A percentile compares a stretch with the other conserved stretches of the same genome.
phyloP scores from a whole-genome alignment of 2,329 filamentous ascomycete genomes.

The Exophiala aquamarina region DNA sequence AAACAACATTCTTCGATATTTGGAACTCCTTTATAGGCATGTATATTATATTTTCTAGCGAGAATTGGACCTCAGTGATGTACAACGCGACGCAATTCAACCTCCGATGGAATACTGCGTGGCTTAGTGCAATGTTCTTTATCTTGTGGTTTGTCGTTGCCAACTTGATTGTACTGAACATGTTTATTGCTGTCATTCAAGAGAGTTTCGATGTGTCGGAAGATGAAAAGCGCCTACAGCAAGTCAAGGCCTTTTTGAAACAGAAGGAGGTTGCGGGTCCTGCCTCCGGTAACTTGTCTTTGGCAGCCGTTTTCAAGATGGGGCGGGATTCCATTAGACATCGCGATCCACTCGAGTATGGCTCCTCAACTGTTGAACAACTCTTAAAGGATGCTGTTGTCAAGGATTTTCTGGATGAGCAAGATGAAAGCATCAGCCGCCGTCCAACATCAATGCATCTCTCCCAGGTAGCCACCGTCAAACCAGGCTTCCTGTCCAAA shows the following conservation, averaged over 20 bases:
- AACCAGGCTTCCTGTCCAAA: conserved; percentile 60
- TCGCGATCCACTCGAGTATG: conserved; percentile 86
- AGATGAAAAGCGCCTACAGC: conserved; percentile 94
- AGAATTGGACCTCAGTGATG: conserved; percentile 89
- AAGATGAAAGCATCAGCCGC: conserved; percentile 38
- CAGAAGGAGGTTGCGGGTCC: conserved; percentile 76
- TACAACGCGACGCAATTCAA: conserved; percentile 77
- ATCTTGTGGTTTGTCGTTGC: conserved; percentile 94
- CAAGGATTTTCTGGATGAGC: conserved; percentile 86
- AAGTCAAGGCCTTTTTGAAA: conserved; percentile 92
- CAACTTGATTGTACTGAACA: conserved; percentile 95
- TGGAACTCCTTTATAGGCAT: conserved; percentile 96
- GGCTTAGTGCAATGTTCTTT: conserved; percentile 89
- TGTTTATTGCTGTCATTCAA: conserved; percentile 99
- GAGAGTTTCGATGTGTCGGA: conserved; percentile 99
- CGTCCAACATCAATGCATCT: conserved; percentile 30
- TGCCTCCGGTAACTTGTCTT: conserved; percentile 68
- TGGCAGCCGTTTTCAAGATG: conserved; percentile 69
- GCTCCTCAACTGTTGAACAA: conserved; percentile 91
- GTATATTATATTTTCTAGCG: conserved; percentile 94
- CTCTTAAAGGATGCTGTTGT: conserved; percentile 94
- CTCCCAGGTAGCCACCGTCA: conserved; percentile 45
- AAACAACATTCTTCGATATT: conserved; percentile 81
- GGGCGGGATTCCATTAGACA: conserved; percentile 61
- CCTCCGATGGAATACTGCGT: conserved; percentile 67